Percentiles rank a stretch among this genome's conserved stretches.
phyloP scores from a whole-genome alignment of 352 stramenopile genomes.

The Globisporangium nagaii region DNA sequence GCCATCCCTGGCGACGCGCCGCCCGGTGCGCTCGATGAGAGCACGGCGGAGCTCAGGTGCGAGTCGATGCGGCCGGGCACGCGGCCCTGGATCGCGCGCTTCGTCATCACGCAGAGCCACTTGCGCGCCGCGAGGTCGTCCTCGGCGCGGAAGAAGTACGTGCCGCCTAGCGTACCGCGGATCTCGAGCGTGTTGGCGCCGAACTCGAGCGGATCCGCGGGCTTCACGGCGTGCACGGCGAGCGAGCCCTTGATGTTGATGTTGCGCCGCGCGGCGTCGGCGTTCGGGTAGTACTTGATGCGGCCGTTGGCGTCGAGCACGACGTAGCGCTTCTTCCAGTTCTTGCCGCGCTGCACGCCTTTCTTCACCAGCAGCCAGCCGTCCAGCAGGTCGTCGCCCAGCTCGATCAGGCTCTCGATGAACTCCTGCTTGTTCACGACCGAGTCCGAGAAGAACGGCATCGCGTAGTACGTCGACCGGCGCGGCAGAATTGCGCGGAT shows the following conservation, averaged over 20 bases:
- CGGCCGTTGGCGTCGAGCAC: constrained; percentile 66
- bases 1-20: not conserved
- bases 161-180: constrained; percentile 65
- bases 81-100: constrained; percentile 71
- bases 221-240: constrained; percentile 70
- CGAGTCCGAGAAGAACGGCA: constrained; percentile 75
- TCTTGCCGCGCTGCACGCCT: constrained; percentile 53
- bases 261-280: constrained; percentile 68
- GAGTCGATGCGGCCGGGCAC: constrained; percentile 64
- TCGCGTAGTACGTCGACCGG: constrained; percentile 67
- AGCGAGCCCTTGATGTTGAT: constrained; percentile 75
- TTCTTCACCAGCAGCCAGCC: constrained; percentile 82
- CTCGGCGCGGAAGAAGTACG: constrained; percentile 77
- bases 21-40: not conserved
- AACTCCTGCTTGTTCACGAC: constrained; percentile 75
- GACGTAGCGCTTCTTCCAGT: constrained; percentile 85
- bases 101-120: constrained; percentile 80
- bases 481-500: constrained; percentile 49
- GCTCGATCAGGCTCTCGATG: constrained; percentile 53
- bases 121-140: constrained; percentile 71
- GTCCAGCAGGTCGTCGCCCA: constrained; percentile 63
- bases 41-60: constrained; percentile 31
- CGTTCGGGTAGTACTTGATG: constrained; percentile 79
- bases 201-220: constrained; percentile 65
- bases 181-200: constrained; percentile 74